phyloP scores from a whole-genome alignment of 345 rosid species.

The Citrus unshiu region DNA sequence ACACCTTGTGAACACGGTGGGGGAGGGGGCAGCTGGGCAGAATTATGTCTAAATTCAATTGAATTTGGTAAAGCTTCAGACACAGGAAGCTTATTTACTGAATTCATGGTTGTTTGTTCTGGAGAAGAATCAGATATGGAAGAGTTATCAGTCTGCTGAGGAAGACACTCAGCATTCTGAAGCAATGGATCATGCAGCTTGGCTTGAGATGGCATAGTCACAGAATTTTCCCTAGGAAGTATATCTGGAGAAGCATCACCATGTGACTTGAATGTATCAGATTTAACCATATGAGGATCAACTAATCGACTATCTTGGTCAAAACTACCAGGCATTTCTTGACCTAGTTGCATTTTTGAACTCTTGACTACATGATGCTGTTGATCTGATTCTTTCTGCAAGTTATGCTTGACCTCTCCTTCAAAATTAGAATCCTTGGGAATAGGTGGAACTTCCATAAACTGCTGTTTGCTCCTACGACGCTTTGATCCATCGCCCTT shows the following conservation, averaged over 20 bases:
- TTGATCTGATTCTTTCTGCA: slow-evolving; percentile 14
- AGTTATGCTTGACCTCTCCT: slow-evolving; percentile 22
- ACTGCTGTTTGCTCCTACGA: slow-evolving; percentile 31
- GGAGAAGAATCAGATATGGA: slow-evolving; percentile 27
- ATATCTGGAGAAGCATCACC: slow-evolving; percentile 14
- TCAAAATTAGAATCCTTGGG: slow-evolving; percentile 13
- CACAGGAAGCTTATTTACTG: slow-evolving; percentile 14
- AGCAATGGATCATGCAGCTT: slow-evolving; percentile 16
- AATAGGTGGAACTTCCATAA: slow-evolving; percentile 23
- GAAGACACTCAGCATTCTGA: slow-evolving; percentile 20
- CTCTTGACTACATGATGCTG: slow-evolving; percentile 21
- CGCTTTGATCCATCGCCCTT: slow-evolving; percentile 32
- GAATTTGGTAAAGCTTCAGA: slow-evolving; percentile 14
- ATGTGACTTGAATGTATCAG: slow-evolving; percentile 11
- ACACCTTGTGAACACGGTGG: slow-evolving; percentile 10
- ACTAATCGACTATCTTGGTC: slow-evolving; percentile 4
- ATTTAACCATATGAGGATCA: slow-evolving; percentile 11
- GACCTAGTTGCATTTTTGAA: slow-evolving; percentile 14
- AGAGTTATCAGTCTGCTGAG: slow-evolving; percentile 31
- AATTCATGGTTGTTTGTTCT: slow-evolving; percentile 19
- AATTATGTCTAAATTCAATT: slow-evolving; percentile 15
- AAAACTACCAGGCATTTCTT: neutral
- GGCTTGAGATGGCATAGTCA: slow-evolving; percentile 17
- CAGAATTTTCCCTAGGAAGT: slow-evolving; percentile 12
- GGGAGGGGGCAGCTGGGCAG: slow-evolving; percentile 16